Percentiles rank a stretch among this genome's conserved stretches.
phyloP scores from a whole-genome alignment of 176 grass and related monocot genomes.

The Cenchrus purpureus region DNA sequence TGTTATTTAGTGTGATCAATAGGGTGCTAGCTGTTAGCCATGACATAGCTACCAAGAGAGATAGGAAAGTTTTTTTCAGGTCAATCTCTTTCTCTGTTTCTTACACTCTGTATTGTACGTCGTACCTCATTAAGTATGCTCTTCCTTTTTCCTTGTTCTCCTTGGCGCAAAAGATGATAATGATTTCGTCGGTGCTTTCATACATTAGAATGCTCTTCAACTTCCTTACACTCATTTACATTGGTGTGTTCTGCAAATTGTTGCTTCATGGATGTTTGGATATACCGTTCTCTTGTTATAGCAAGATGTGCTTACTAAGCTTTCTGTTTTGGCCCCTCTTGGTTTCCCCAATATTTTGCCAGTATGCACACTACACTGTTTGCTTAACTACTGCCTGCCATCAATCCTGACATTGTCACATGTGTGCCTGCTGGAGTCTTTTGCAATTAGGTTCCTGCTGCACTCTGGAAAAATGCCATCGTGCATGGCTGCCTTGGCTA shows the following conservation, averaged over 20 bases:
- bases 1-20: no score
- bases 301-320: background rate
- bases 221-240: constrained; percentile 88
- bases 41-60: no score
- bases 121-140: constrained; percentile 12
- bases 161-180: constrained; percentile 53
- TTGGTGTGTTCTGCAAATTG: constrained; percentile 72
- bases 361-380: no score
- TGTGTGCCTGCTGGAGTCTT: no score
- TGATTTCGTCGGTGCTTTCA: constrained; percentile 73
- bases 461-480: no score
- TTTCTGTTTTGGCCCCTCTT: constrained; percentile 38
- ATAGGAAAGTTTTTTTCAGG: no score
- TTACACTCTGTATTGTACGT: background rate
- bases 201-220: constrained; percentile 85
- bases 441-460: no score
- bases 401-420: no score
- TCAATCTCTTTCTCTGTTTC: no score
- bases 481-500: no score
- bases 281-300: background rate
- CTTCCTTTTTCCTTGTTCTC: constrained; percentile 26
- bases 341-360: constrained; percentile 40
- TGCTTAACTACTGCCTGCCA: no score
- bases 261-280: background rate
- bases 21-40: no score